These are phyloP conservation scores for Saccharomycopsis sp. DNA, from an alignment of 805 yeast species.

Conservation along the genomic window DNA sequence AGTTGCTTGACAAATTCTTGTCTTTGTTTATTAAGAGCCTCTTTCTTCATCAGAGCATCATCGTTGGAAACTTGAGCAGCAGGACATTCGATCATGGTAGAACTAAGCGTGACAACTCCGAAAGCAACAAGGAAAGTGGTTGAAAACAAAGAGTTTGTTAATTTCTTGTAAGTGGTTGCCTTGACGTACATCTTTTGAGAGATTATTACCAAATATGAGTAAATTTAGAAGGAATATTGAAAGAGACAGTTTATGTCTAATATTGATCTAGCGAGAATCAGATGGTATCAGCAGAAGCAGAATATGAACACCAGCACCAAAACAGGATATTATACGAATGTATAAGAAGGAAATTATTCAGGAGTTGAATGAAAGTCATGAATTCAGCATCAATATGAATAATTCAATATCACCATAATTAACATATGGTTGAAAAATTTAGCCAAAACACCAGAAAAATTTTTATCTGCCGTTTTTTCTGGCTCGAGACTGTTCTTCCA, in stretches of 20 bases:
- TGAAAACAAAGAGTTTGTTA: constrained; percentile 62
- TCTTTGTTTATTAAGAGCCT: neutral
- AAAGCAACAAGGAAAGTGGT: constrained; percentile 72
- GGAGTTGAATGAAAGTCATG: neutral
- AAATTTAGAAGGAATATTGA: neutral
- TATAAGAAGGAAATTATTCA: neutral
- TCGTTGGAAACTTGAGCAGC: constrained; percentile 13
- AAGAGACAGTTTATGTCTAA: neutral
- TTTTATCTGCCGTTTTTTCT: neutral
- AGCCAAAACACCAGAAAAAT: neutral
- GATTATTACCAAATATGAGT: neutral
- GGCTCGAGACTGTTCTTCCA: neutral
- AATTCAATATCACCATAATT: neutral
- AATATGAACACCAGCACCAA: neutral
- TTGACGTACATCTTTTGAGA: constrained; percentile 41
- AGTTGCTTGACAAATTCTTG: constrained; percentile 1
- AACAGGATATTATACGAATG: too few species aligned
- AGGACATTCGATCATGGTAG: constrained; percentile 23
- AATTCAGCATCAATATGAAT: neutral
- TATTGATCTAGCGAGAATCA: neutral
- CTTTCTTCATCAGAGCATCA: neutral
- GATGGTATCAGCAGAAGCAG: neutral
- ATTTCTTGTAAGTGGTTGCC: constrained; percentile 48
- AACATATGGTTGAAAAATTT: neutral
- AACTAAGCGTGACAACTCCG: constrained; percentile 44